Base-by-base conservation (phyloP, 352 stramenopile species). In the Pythium dissimile region DNA sequence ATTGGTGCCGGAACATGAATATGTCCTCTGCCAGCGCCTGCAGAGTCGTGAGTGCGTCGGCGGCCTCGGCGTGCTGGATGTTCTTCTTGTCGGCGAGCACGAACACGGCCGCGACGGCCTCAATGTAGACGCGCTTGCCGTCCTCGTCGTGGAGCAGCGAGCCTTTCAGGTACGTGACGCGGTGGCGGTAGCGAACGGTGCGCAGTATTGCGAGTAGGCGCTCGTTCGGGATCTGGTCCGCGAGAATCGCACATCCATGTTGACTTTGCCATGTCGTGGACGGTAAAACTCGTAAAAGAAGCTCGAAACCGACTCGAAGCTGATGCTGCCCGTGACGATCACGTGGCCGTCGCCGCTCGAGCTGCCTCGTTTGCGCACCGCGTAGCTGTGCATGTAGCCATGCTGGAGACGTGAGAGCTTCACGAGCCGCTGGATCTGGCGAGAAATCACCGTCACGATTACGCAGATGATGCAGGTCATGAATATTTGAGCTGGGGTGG, bases 281-380 rank as follows among this genome's bases (percentile, higher is more conserved):
- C 75, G 72, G 52, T 88, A 88, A 48, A 88, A 88, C 56, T 88
- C 77, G 47, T 64, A 62, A 15, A 88, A 63, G 42, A 88, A 88
- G 24, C 75, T 73, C 10, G 71, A 60, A 7, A 77, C 66, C 0
- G 70, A 71, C 45, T 85, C 75, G 53, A 69, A 62, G 26, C 57
- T 73, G 39, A 88, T 66, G 45, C 67, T 58, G 11, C 77, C 77
- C 0, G 69, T 78, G 31, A 88, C 71, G 9, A 85, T 59, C 6
- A 85, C 73, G 52, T 85, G 77, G 12, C 77, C 75, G n/a, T n/a
- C n/a, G 3, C 75, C 70, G 26, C 72, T 77, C 27, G 66, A 62
- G n/a, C 67, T 43, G 37, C 60, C 67, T 27, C 69, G 53, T 44
- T 74, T 70, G 6, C 67, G 72, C 3, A 80, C 30, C 3, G 63